Conservation (phyloP, 2,329 filamentous ascomycete genomes). For the Sarocladiaceae sp. region DNA sequence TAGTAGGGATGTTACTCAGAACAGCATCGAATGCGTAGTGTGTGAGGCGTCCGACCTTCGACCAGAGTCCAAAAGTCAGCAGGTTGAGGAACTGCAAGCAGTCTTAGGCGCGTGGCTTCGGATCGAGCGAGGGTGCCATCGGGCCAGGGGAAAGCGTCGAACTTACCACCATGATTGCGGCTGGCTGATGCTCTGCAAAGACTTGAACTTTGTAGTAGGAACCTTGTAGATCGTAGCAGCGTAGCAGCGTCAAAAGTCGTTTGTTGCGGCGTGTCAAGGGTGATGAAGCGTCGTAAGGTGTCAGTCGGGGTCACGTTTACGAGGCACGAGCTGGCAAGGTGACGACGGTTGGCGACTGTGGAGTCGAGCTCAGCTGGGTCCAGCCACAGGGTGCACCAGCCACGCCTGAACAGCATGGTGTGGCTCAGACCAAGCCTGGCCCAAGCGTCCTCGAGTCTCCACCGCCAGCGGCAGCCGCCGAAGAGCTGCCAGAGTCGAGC, state of each 20-base stretch:
- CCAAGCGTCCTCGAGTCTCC: not conserved
- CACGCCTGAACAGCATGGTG: too few species aligned
- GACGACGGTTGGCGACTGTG: not conserved
- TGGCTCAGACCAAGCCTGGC: not conserved
- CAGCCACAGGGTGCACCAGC: not conserved
- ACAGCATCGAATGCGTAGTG: conserved; percentile 97
- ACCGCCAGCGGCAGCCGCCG: conserved; percentile 3
- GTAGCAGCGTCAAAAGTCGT: too few species aligned
- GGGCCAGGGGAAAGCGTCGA: not conserved
- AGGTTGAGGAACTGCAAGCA: conserved; percentile 54
- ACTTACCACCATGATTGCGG: conserved; percentile 14
- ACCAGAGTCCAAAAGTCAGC: conserved; percentile 62
- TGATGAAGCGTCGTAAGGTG: not conserved
- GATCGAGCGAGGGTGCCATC: not conserved
- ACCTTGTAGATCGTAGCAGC: not conserved
- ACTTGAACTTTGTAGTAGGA: not conserved
- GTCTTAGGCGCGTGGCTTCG: conserved; percentile 26
- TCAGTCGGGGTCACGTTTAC: not conserved
- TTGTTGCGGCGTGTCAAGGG: too few species aligned
- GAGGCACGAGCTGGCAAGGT: not conserved
- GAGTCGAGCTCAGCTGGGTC: not conserved
- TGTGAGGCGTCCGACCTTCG: conserved; percentile 84
- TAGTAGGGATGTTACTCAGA: conserved; percentile 55
- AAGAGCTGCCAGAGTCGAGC: not conserved
- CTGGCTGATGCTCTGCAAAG: too few species aligned